Conservation (phyloP, 2,329 filamentous ascomycete genomes). For the Lachnellula hyalina region DNA sequence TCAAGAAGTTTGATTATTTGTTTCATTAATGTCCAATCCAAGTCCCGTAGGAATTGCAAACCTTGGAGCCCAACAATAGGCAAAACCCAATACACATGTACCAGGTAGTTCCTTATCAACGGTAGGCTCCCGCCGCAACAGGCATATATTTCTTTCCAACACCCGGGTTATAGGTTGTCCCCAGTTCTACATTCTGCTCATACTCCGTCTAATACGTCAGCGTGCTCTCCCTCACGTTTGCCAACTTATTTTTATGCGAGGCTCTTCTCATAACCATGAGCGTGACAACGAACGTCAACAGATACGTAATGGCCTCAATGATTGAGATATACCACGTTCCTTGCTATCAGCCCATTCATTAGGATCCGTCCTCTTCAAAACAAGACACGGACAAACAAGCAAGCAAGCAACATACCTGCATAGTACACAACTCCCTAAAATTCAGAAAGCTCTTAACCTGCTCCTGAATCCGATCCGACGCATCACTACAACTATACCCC, state of each 20-base stretch:
- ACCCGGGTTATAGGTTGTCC: not conserved
- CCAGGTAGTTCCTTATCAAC: not conserved
- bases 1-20: too few species aligned
- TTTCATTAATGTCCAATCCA: too few species aligned
- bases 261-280: conserved; percentile 10
- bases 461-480: conserved; percentile 13
- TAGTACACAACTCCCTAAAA: conserved; percentile 20
- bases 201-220: conserved; percentile 11
- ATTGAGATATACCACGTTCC: conserved; percentile 18
- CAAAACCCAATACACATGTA: too few species aligned
- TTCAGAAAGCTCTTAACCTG: conserved; percentile 15
- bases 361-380: not conserved
- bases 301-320: conserved; percentile 13
- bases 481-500: conserved; percentile 17
- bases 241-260: conserved; percentile 16
- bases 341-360: not conserved
- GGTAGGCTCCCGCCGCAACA: not conserved
- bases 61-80: too few species aligned
- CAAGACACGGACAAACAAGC: too few species aligned
- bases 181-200: conserved; percentile 3
- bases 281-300: conserved; percentile 14
- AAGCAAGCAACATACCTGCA: conserved; percentile 13
- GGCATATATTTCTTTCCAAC: conserved; percentile 12
- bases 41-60: too few species aligned
- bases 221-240: conserved; percentile 9